Evolutionary conservation across 2,329 filamentous ascomycete genomes (phyloP).

Genomic region (Colletotrichum simmondsii): DNA sequence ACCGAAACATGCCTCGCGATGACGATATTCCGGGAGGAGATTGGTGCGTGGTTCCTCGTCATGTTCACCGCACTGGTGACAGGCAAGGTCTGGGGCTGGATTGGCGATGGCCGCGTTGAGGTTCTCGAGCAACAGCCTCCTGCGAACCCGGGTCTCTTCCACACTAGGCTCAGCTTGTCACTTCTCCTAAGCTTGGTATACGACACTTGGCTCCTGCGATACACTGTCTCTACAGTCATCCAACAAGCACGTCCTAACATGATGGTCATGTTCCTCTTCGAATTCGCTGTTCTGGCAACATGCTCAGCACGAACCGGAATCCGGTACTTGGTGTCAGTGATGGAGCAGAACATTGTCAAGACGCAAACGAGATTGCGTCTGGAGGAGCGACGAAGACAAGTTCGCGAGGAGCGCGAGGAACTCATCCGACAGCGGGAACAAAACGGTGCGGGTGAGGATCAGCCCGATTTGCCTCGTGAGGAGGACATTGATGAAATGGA

Average conservation of each 20-base stretch:
- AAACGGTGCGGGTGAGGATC: slow-evolving; percentile 53
- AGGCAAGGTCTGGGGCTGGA: slow-evolving; percentile 98
- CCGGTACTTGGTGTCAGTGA: slow-evolving; percentile 82
- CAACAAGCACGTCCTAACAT: slow-evolving; percentile 92
- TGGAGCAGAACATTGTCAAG: slow-evolving; percentile 80
- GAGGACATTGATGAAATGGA: slow-evolving; percentile 92
- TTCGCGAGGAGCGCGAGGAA: slow-evolving; percentile 67
- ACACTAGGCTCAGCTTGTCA: slow-evolving; percentile 82
- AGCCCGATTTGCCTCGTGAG: slow-evolving; percentile 68
- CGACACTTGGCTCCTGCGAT: slow-evolving; percentile 82
- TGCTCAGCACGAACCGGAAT: slow-evolving; percentile 82
- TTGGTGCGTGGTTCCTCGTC: slow-evolving; percentile 92
- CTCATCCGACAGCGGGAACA: slow-evolving; percentile 62
- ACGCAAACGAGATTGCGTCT: slow-evolving; percentile 79
- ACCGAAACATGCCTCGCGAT: slow-evolving; percentile 97
- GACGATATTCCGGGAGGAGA: slow-evolving; percentile 97
- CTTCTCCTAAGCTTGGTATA: slow-evolving; percentile 83
- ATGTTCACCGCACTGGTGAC: slow-evolving; percentile 96
- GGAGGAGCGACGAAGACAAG: slow-evolving; percentile 74
- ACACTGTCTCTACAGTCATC: slow-evolving; percentile 85
- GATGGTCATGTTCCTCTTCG: slow-evolving; percentile 99
- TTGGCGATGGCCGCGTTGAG: slow-evolving; percentile 93
- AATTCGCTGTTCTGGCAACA: slow-evolving; percentile 89
- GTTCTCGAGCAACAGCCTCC: slow-evolving; percentile 95
- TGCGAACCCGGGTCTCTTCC: slow-evolving; percentile 87